Percentiles rank a stretch among this genome's conserved stretches.
Conservation (phyloP, 2,329 filamentous ascomycete species). For the Fusarium incarnatum region DNA sequence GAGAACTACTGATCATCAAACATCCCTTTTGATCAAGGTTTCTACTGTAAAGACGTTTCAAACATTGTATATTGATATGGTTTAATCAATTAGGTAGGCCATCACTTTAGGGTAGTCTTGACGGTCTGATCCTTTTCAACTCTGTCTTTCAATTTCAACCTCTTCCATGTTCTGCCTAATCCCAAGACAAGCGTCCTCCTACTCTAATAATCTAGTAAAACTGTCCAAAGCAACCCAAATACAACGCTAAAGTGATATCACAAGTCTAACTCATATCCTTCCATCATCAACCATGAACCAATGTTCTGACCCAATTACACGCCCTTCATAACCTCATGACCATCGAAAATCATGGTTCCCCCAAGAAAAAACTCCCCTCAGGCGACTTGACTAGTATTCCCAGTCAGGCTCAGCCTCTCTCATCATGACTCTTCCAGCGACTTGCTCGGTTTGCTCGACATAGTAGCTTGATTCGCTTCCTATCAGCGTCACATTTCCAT, state of each 20-base stretch:
- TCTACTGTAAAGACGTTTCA: not conserved
- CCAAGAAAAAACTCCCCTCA: not conserved
- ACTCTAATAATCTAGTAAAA: not conserved
- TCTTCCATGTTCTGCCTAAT: not conserved
- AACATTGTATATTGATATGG: not conserved
- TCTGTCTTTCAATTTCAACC: not conserved
- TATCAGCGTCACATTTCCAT: conserved; percentile 60
- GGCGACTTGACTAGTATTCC: conserved; percentile 47
- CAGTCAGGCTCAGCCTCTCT: conserved; percentile 57
- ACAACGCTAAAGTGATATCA: conserved; percentile 14
- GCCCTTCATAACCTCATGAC: not conserved
- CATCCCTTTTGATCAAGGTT: not conserved
- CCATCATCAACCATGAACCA: not conserved
- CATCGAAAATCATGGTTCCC: not conserved
- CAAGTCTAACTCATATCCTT: not conserved
- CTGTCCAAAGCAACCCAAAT: not conserved
- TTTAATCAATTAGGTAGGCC: not conserved
- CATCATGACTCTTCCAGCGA: conserved; percentile 58
- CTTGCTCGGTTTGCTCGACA: conserved; percentile 56
- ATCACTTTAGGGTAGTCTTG: not conserved
- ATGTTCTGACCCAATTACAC: not conserved
- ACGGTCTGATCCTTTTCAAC: not conserved
- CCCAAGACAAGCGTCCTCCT: not conserved
- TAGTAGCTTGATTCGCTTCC: conserved; percentile 58
- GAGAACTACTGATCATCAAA: too few relatives aligned